A percentile compares a stretch with the other conserved stretches of the same genome.
Conservation (phyloP, 257 asterid genomes). For the Linderniella brevidens region DNA sequence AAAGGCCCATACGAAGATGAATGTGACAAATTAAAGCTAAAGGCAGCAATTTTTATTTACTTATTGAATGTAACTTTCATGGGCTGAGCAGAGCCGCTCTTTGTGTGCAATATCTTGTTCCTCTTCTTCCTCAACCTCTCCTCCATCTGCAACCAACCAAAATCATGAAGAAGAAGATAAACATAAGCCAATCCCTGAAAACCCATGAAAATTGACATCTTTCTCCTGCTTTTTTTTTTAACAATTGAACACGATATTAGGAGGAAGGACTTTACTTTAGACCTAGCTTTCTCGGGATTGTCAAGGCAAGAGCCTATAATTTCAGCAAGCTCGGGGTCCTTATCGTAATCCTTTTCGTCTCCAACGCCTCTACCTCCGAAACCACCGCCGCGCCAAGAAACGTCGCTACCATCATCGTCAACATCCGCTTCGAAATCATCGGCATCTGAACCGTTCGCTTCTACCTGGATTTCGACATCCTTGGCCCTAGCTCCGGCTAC, state of each 20-base stretch:
- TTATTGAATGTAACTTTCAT: conserved; percentile 58
- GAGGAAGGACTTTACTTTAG: conserved; percentile 33
- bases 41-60: conserved; percentile 23
- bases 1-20: background rate
- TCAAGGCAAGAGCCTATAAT: conserved; percentile 62
- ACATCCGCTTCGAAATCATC: conserved; percentile 10
- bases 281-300: conserved; percentile 72
- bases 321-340: conserved; percentile 85
- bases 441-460: conserved; percentile 14
- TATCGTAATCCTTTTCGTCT: conserved; percentile 52
- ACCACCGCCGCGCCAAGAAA: conserved; percentile 21
- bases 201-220: background rate
- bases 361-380: conserved; percentile 30
- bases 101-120: conserved; percentile 61
- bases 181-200: background rate
- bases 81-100: conserved; percentile 65
- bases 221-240: background rate
- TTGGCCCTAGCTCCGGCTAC: too few species aligned
- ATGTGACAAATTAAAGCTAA: conserved; percentile 7
- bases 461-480: conserved; percentile 11
- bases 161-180: background rate
- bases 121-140: conserved; percentile 86
- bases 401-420: conserved; percentile 19
- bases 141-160: conserved; percentile 40
- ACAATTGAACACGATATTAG: background rate